Percentiles rank a stretch among this genome's conserved stretches.
These are phyloP conservation scores for Pichia heedii DNA, from an alignment of 805 yeast species.

Conservation along the genomic window DNA sequence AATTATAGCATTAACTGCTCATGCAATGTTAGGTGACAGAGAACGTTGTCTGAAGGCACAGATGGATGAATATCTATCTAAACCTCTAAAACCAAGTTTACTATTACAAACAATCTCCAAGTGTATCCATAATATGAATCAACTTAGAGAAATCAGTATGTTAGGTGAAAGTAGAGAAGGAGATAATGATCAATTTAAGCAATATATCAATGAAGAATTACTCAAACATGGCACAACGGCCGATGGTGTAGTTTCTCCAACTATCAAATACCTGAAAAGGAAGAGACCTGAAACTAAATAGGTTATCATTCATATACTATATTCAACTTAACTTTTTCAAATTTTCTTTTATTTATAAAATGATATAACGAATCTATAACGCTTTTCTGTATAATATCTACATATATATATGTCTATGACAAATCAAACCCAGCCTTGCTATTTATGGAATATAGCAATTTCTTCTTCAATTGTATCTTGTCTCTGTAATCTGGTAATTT, in stretches of 20 bases:
- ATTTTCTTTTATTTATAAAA: not conserved
- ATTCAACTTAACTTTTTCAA: not conserved
- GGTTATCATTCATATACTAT: too few relatives aligned
- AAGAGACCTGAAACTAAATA: not conserved
- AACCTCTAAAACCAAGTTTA: constrained; percentile 77
- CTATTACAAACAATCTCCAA: constrained; percentile 78
- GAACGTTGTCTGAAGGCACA: constrained; percentile 81
- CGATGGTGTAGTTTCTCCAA: not conserved
- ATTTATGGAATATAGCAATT: constrained; percentile 69
- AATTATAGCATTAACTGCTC: constrained; percentile 84
- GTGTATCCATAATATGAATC: constrained; percentile 65
- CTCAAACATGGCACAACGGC: constrained; percentile 1
- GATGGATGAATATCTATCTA: constrained; percentile 86
- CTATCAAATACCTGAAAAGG: not conserved
- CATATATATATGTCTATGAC: constrained; percentile 29
- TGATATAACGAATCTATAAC: too few relatives aligned
- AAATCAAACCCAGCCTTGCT: constrained; percentile 85
- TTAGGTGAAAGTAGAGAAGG: constrained; percentile 4
- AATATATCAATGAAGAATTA: constrained; percentile 7
- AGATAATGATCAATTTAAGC: constrained; percentile 3
- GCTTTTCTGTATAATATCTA: too few relatives aligned
- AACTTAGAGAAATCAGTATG: constrained; percentile 39
- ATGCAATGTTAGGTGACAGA: constrained; percentile 90
- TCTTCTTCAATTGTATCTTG: constrained; percentile 46
- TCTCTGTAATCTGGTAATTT: constrained; percentile 77